phyloP scores from a whole-genome alignment of 768 basidiomycete genomes.

The Mrakia hoshinonis region DNA sequence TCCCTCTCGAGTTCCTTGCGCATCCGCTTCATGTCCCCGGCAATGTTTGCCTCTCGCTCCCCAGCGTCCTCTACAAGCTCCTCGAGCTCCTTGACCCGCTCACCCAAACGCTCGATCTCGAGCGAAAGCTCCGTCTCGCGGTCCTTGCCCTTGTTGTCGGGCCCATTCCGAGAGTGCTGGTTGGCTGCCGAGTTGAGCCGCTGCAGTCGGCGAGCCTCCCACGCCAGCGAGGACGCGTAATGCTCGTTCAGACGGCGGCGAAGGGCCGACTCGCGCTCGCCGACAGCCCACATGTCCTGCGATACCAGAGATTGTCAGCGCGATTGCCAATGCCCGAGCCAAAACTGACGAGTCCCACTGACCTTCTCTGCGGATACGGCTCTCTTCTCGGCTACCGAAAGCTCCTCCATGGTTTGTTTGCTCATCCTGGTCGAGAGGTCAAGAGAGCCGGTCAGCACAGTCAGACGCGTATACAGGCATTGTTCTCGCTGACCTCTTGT shows the following conservation, averaged over 20 bases:
- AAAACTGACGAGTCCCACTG: too few species aligned
- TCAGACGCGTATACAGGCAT: background rate
- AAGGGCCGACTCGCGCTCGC: slow-evolving; percentile 36
- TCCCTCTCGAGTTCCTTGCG: slow-evolving; percentile 16
- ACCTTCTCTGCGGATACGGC: slow-evolving; percentile 41
- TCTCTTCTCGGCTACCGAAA: slow-evolving; percentile 40
- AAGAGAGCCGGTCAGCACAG: background rate
- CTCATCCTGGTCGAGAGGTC: slow-evolving; percentile 35
- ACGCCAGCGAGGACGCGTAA: slow-evolving; percentile 41
- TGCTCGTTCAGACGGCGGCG: slow-evolving; percentile 41
- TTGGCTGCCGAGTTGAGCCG: slow-evolving; percentile 6
- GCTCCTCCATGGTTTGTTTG: slow-evolving; percentile 40
- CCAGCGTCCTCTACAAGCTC: slow-evolving; percentile 22
- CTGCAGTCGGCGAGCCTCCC: slow-evolving; percentile 41
- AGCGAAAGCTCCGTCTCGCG: slow-evolving; percentile 33
- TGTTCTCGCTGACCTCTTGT: slow-evolving; percentile 35
- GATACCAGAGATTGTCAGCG: background rate
- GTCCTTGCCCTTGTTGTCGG: slow-evolving; percentile 27
- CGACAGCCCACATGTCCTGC: slow-evolving; percentile 39
- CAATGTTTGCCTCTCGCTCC: slow-evolving; percentile 16
- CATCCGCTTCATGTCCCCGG: slow-evolving; percentile 6
- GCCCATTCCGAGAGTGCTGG: background rate
- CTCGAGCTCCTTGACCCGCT: slow-evolving; percentile 23
- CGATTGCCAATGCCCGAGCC: too few species aligned
- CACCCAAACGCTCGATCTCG: slow-evolving; percentile 32